A percentile compares a stretch with the other conserved stretches of the same genome.
Evolutionary conservation across 1,284 basidiomycete species (phyloP).

Genomic region (Anthracocystis panici-leucophaei): DNA sequence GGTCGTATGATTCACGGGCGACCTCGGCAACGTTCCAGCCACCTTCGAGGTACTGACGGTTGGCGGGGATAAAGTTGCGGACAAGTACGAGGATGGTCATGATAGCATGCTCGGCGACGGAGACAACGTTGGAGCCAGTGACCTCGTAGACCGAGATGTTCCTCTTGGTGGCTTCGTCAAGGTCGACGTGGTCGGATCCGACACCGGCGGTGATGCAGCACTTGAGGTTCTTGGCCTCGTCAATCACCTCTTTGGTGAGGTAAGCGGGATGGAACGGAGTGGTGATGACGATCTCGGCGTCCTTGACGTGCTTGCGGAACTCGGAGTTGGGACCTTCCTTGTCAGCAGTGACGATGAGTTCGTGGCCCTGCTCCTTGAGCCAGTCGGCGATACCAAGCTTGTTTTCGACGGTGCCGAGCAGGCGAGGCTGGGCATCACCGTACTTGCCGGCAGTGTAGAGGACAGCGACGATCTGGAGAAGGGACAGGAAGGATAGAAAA

Average conservation of each 20-base stretch:
- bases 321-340: slow-evolving; percentile 88
- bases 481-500: background rate
- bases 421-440: slow-evolving; percentile 82
- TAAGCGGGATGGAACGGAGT: slow-evolving; percentile 88
- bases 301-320: slow-evolving; percentile 88
- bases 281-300: slow-evolving; percentile 76
- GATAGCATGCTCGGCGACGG: slow-evolving; percentile 91
- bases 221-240: slow-evolving; percentile 88
- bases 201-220: slow-evolving; percentile 93
- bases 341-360: slow-evolving; percentile 75
- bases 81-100: slow-evolving; percentile 86
- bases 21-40: slow-evolving; percentile 68
- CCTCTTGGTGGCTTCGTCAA: slow-evolving; percentile 85
- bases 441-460: slow-evolving; percentile 79
- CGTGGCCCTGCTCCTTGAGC: slow-evolving; percentile 79
- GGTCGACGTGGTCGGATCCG: slow-evolving; percentile 86
- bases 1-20: slow-evolving; percentile 76
- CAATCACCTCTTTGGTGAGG: slow-evolving; percentile 82
- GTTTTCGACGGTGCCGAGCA: slow-evolving; percentile 91
- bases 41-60: slow-evolving; percentile 68
- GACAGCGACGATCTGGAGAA: slow-evolving; percentile 79
- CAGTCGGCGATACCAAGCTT: slow-evolving; percentile 70
- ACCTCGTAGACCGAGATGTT: slow-evolving; percentile 82
- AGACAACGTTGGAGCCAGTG: slow-evolving; percentile 78
- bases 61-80: slow-evolving; percentile 85